Evolutionary conservation across 495 filamentous ascomycete species (phyloP).

Genomic region (Sporormia fimetaria): DNA sequence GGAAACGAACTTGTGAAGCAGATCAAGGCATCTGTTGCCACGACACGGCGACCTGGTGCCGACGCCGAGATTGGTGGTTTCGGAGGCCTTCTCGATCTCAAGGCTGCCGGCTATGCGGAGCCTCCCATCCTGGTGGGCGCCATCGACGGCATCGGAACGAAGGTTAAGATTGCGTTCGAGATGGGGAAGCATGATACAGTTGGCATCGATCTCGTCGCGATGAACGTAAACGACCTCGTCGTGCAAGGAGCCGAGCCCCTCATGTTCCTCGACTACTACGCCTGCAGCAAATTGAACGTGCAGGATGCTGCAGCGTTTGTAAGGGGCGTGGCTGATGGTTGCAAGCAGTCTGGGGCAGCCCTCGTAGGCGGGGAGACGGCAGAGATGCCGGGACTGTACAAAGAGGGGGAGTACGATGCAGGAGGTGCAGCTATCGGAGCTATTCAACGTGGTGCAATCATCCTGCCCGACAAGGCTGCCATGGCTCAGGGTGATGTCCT

Average conservation of each 20-base stretch:
- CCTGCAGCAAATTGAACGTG: conserved; percentile 72
- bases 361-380: conserved; percentile 92
- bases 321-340: conserved; percentile 75
- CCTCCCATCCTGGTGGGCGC: conserved; percentile 74
- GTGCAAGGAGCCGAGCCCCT: conserved; percentile 89
- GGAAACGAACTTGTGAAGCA: conserved; percentile 82
- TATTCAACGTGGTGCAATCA: conserved; percentile 48
- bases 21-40: conserved; percentile 73
- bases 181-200: conserved; percentile 85
- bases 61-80: conserved; percentile 91
- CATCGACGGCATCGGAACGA: conserved; percentile 94
- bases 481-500: conserved; percentile 79
- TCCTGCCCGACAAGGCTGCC: conserved; percentile 60
- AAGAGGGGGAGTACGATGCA: conserved; percentile 74
- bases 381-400: conserved; percentile 92
- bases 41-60: conserved; percentile 71
- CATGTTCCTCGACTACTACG: conserved; percentile 95
- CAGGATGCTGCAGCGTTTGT: conserved; percentile 69
- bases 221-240: conserved; percentile 96
- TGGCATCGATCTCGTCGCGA: conserved; percentile 87
- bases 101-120: conserved; percentile 58
- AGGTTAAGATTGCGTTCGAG: conserved; percentile 84
- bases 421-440: conserved; percentile 80
- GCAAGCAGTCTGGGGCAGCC: conserved; percentile 69
- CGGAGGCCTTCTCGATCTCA: conserved; percentile 76